Evolutionary conservation across 495 filamentous ascomycete genomes (phyloP), one percentile per base, ranked within the genome.

Genomic region (Trichoderma erinaceum): DNA sequence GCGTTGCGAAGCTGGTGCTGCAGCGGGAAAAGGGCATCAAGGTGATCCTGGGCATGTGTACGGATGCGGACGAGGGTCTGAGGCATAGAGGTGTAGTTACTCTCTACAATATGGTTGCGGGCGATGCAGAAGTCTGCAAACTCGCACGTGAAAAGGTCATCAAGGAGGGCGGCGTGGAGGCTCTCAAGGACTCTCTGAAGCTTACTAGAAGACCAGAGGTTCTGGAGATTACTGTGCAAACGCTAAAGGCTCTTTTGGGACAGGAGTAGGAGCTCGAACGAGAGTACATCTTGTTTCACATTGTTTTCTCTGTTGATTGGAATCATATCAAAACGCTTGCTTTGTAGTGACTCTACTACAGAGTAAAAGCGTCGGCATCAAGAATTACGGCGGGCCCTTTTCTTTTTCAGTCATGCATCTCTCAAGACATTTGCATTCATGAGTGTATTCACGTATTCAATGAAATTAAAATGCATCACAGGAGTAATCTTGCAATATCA

Each of bases 41-140:
- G 65, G 82, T 91, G 44, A 71, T 98, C 23, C 75, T 99, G 52
- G 84, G 81, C 0, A 75, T 97, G 63, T 96, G 92, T 72, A 75
- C 80, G 43, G 93, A 97, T 69, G 88, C 90, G 18, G 85, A 85
- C 67, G 89, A 91, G 68, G 90, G 89, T 63, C 73, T 97, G 29
- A 81, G 87, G 63, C 90, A 96, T 73, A 79, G 95, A 16, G 95
- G 92, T 0, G 84, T 89, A 4, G 92, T 93, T 29, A 89, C 90
- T 69, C 75, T 97, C 41, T 80, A 83, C 68, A 92, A 90, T 70
- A 78, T 91, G 73, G 70, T 86, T 4, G 72, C 75, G 4, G 78
- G 79, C 15, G 80, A 82, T 18, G 87, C 82, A 3, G 81, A 83
- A 48, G 76, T 78, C 16, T 86, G 86, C 32, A 75, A 78, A 73